Base-by-base conservation (phyloP, 805 yeast genomes). In the Sugiyamaella americana region DNA sequence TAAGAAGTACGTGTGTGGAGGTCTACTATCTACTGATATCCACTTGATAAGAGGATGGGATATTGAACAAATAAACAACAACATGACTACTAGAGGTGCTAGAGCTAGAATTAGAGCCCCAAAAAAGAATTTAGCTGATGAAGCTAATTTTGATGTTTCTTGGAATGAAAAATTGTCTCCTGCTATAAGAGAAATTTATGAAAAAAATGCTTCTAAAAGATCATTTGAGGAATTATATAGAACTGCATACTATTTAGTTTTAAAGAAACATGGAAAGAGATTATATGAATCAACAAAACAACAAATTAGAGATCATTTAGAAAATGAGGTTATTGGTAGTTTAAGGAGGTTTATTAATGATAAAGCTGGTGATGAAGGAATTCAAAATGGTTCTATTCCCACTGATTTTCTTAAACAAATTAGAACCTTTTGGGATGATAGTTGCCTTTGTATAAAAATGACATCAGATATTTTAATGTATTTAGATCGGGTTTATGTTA, bases 391-490 rank as follows among this genome's bases (percentile, higher is more conserved):
- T 13, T 26, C 32, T 8, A 21, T 35, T 6, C 20, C 20, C 6
- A 21, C 18, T 6, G 60, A 52, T 37, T 66, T 72, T 26, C 49
- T 74, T 30, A 57, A 57, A 22, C 56, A 58, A 6, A 53, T 74
- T 5, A 63, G 61, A 40, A 49, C 48, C 26, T 76, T 74, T 46
- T 88, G 96, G 95, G 72, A 76, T 32, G 86, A 80, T 41, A 91
- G 84, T 60, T 62, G 80, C 34, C 71, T 80, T 35, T 73, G 83
- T 41, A 84, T 86, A 82, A 73, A 85, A 52, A 78, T 86, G 74
- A 76, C 87, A 38, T 76, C 89, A 56, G 95, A 89, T 62, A 85
- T 88, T 2, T 67, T 87, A 60, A 82, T 88, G 84, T 88, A 88
- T 58, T 64, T 89, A 59, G 95, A 88, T 59, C 74, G 95, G 38